Base-by-base conservation (phyloP, 1,284 basidiomycete species). In the Tetrapyrgos nigripes region DNA sequence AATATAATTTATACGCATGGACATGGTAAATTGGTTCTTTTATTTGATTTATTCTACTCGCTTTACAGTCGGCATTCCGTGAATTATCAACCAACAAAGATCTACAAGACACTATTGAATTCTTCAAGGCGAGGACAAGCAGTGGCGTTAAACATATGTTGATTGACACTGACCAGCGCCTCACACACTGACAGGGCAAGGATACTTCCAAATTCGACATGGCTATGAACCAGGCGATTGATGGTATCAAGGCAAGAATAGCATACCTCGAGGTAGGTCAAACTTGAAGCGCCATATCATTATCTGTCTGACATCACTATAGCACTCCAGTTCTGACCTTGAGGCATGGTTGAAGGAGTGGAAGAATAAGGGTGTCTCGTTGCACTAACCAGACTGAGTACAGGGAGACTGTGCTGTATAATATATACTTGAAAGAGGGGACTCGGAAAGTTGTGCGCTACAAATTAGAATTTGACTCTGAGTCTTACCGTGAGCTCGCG, bases 141-240 rank as follows among this genome's bases (percentile, higher is more conserved):
- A 33, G 31, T 33, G 13, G 37, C n/a, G n/a, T n/a, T 40, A 11
- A 8, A 40, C 17, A 4, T 17, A n/a, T 9, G 17, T 5, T 9
- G 37, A 9, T 40, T 17, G 17, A 4, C 5, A n/a, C 17, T 11
- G 19, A 9, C 6, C 37, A 17, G 17, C 4, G 4, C 17, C 37
- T 40, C 37, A 33, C 14, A n/a, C 8, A 11, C 5, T 17, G 17
- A n/a, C 37, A 62, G 61, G 52, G 57, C 47, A 60, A 60, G 54
- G 61, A 62, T 19, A 51, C 51, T 4, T 57, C 57, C 24, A 62
- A 50, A 23, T 62, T 53, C 37, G 37, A 51, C 28, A 46, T 62
- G 43, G 55, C 55, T 23, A 27, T 62, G 21, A 50, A 50, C 10
- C 61, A 62, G 49, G 46, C 55, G 5, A 27, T 60, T 3, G 61